phyloP scores from a whole-genome alignment of 2,329 filamentous ascomycete species.

The Stagonosporopsis cucurbitacearum region DNA sequence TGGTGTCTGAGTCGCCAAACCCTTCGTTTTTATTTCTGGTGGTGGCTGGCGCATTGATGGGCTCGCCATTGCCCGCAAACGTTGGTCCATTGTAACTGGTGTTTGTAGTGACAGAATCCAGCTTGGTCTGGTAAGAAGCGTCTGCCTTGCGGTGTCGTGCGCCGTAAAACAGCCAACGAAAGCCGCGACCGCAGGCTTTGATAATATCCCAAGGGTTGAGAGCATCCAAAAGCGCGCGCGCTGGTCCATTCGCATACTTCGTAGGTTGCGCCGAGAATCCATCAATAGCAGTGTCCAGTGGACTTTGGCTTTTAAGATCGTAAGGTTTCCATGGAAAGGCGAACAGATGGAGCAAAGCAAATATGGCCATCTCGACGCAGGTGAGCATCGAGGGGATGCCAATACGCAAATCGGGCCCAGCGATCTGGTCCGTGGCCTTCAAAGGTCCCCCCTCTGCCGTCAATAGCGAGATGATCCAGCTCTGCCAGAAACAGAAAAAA shows the following conservation, averaged over 20 bases:
- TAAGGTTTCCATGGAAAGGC: conserved; percentile 83
- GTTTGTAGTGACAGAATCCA: conserved; percentile 24
- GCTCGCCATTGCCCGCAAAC: conserved; percentile 33
- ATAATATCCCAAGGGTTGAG: conserved; percentile 83
- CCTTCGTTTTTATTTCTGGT: conserved; percentile 21
- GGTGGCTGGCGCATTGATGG: conserved; percentile 11
- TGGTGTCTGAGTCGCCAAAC: conserved; percentile 37
- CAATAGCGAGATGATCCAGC: conserved; percentile 64
- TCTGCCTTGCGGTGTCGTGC: conserved; percentile 62
- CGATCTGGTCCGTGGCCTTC: conserved; percentile 66
- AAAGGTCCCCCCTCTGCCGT: conserved; percentile 68
- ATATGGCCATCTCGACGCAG: conserved; percentile 84
- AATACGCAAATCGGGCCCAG: conserved; percentile 78
- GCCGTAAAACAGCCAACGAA: conserved; percentile 82
- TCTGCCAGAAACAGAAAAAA: conserved; percentile 90
- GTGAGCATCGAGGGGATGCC: conserved; percentile 80
- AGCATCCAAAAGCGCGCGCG: conserved; percentile 71
- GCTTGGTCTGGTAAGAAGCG: conserved; percentile 46
- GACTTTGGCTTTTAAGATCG: conserved; percentile 44
- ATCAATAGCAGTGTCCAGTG: conserved; percentile 24
- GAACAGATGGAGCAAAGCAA: conserved; percentile 78
- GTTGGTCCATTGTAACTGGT: conserved; percentile 31
- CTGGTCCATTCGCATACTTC: conserved; percentile 67
- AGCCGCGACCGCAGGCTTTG: conserved; percentile 77
- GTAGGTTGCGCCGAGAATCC: conserved; percentile 18